Percentiles rank a stretch among this genome's conserved stretches.
Conservation (phyloP, 345 rosid genomes). For the Dipteronia dyeriana region DNA sequence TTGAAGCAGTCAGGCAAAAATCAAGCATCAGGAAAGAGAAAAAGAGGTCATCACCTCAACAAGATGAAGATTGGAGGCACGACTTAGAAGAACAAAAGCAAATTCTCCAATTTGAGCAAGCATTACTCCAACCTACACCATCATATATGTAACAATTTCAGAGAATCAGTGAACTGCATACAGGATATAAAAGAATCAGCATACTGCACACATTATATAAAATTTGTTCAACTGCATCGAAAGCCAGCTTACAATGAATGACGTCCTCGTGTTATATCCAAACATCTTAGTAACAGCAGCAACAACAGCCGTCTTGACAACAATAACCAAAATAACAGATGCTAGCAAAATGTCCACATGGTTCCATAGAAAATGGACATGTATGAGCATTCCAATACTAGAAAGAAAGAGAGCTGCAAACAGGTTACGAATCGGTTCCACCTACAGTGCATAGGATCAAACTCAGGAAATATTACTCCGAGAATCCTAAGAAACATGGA, state of each 20-base stretch:
- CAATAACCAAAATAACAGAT: constrained; percentile 86
- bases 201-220: background rate
- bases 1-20: background rate
- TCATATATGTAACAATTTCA: background rate
- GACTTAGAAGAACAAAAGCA: constrained; percentile 90
- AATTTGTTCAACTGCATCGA: constrained; percentile 13
- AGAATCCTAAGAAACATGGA: background rate
- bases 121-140: constrained; percentile 71
- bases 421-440: constrained; percentile 96
- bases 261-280: constrained; percentile 78
- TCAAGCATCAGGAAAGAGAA: background rate
- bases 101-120: constrained; percentile 99
- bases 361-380: constrained; percentile 97
- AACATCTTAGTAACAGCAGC: constrained; percentile 70
- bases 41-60: constrained; percentile 60
- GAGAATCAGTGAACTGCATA: background rate
- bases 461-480: background rate
- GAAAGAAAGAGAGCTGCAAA: constrained; percentile 97
- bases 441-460: constrained; percentile 42
- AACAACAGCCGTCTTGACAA: constrained; percentile 85
- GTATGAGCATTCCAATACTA: constrained; percentile 97
- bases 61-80: constrained; percentile 94
- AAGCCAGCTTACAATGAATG: constrained; percentile 75
- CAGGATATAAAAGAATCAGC: constrained; percentile 2
- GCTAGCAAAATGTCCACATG: constrained; percentile 97